A percentile compares a stretch with the other conserved stretches of the same genome.
Conservation (phyloP, 176 grass and related monocot genomes). For the Luzula sylvatica region DNA sequence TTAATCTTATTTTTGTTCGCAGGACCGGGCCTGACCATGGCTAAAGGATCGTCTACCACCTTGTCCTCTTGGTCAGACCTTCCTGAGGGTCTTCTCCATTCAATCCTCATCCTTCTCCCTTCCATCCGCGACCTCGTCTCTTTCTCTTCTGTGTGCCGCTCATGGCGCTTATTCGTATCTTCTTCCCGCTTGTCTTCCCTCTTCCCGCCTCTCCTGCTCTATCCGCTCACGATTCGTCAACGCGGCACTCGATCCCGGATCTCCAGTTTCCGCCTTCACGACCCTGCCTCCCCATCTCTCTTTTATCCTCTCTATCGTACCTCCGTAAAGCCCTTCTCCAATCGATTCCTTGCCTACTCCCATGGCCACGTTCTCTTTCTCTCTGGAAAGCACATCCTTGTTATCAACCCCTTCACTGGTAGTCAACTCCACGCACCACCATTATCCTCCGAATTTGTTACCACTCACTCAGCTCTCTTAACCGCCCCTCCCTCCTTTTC, state of each 20-base stretch:
- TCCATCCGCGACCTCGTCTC: slow-evolving; percentile 9
- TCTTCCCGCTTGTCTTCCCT: neutral
- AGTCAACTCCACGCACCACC: neutral
- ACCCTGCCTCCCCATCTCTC: slow-evolving; percentile 10
- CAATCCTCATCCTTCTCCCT: slow-evolving; percentile 5
- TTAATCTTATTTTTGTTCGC: too few relatives aligned
- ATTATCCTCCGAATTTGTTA: neutral
- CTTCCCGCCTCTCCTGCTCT: slow-evolving; percentile 16
- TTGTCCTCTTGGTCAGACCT: too few relatives aligned
- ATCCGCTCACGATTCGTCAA: neutral
- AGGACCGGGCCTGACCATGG: too few relatives aligned
- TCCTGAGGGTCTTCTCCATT: slow-evolving; percentile 6
- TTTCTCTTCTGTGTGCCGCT: slow-evolving; percentile 16
- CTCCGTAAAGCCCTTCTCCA: neutral
- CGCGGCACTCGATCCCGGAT: neutral
- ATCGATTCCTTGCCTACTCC: neutral
- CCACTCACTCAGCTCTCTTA: too few relatives aligned
- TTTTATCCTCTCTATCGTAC: neutral
- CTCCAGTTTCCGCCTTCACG: slow-evolving; percentile 2
- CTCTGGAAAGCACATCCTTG: neutral
- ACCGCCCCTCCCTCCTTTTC: neutral
- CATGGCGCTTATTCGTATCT: slow-evolving; percentile 10
- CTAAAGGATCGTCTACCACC: too few relatives aligned
- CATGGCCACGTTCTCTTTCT: neutral
- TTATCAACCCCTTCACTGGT: slow-evolving; percentile 13